Evolutionary conservation across 352 stramenopile genomes (phyloP).

Genomic region (Phytophthora palmivora): DNA sequence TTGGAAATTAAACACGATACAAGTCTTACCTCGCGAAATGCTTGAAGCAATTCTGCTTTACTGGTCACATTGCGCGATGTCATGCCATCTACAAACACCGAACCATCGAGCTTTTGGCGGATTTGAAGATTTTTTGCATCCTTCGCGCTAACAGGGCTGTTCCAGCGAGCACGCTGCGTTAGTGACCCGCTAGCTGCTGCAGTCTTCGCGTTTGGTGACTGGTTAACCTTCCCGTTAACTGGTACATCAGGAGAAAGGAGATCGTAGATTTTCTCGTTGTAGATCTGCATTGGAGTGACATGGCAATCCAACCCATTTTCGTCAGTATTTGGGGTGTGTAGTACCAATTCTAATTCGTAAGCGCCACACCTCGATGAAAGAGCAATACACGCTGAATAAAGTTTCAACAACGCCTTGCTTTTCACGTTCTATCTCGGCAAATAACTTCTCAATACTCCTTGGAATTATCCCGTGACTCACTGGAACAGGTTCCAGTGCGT

Average conservation of each 20-base stretch:
- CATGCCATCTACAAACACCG: slow-evolving; percentile 76
- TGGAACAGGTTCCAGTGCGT: slow-evolving; percentile 24
- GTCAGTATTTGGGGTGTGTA: neutral
- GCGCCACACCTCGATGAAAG: slow-evolving; percentile 60
- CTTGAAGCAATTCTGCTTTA: slow-evolving; percentile 56
- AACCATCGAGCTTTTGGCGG: slow-evolving; percentile 69
- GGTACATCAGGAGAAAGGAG: slow-evolving; percentile 48
- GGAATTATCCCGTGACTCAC: slow-evolving; percentile 60
- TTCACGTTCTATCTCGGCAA: slow-evolving; percentile 47
- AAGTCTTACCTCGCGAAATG: slow-evolving; percentile 59
- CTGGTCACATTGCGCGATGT: slow-evolving; percentile 58
- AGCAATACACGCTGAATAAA: slow-evolving; percentile 67
- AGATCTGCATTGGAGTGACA: slow-evolving; percentile 48
- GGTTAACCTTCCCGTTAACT: slow-evolving; percentile 15
- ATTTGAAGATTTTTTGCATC: slow-evolving; percentile 62
- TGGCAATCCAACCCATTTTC: no score
- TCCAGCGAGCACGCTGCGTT: slow-evolving; percentile 59
- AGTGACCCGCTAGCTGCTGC: slow-evolving; percentile 14
- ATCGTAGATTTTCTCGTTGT: slow-evolving; percentile 85
- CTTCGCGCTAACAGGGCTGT: slow-evolving; percentile 51
- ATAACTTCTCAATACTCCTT: slow-evolving; percentile 62
- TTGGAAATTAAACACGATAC: neutral
- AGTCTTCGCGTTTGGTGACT: slow-evolving; percentile 21
- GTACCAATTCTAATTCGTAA: neutral
- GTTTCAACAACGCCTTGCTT: slow-evolving; percentile 16